These are phyloP conservation scores for Cladosporium oxysporum DNA, from an alignment of 2,329 filamentous ascomycete species.

Conservation along the genomic window DNA sequence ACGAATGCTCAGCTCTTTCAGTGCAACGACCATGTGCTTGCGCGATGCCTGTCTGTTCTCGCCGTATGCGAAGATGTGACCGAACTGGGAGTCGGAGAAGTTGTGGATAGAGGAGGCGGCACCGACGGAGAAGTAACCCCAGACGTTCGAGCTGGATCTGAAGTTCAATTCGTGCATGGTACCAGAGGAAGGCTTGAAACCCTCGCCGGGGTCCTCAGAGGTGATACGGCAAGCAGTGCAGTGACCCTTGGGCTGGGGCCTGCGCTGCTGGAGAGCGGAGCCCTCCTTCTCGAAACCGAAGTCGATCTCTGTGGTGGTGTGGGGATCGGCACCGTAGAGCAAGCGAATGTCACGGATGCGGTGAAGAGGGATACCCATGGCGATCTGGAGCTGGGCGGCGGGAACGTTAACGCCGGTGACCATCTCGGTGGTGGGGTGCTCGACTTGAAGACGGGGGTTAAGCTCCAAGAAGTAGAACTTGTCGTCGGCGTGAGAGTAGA, in stretches of 20 bases:
- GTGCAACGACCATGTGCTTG: slow-evolving; percentile 98
- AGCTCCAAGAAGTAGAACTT: slow-evolving; percentile 99
- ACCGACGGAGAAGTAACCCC: slow-evolving; percentile 99
- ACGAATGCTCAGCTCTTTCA: slow-evolving; percentile 99
- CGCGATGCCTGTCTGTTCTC: slow-evolving; percentile 94
- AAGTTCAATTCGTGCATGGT: slow-evolving; percentile 99
- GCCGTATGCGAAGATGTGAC: slow-evolving; percentile 98
- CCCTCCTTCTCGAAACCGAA: slow-evolving; percentile 91
- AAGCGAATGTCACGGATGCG: slow-evolving; percentile 94
- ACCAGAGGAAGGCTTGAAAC: slow-evolving; percentile 98
- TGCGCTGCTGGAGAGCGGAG: slow-evolving; percentile 80
- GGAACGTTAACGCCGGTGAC: slow-evolving; percentile 96
- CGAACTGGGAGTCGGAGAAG: slow-evolving; percentile 98
- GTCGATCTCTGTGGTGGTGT: slow-evolving; percentile 83
- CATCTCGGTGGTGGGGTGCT: slow-evolving; percentile 99
- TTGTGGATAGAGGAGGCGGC: slow-evolving; percentile 96
- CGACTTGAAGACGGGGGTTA: slow-evolving; percentile 98
- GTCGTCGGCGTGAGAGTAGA: slow-evolving; percentile 96
- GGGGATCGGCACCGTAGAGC: slow-evolving; percentile 92
- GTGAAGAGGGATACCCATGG: slow-evolving; percentile 96
- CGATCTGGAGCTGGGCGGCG: slow-evolving; percentile 95
- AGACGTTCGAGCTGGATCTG: slow-evolving; percentile 96
- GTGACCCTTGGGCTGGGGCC: slow-evolving; percentile 92
- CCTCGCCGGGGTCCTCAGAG: slow-evolving; percentile 96
- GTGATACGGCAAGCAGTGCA: slow-evolving; percentile 99